Evolutionary conservation across 345 rosid species (phyloP).

Genomic region (Eutrema heterophyllum): DNA sequence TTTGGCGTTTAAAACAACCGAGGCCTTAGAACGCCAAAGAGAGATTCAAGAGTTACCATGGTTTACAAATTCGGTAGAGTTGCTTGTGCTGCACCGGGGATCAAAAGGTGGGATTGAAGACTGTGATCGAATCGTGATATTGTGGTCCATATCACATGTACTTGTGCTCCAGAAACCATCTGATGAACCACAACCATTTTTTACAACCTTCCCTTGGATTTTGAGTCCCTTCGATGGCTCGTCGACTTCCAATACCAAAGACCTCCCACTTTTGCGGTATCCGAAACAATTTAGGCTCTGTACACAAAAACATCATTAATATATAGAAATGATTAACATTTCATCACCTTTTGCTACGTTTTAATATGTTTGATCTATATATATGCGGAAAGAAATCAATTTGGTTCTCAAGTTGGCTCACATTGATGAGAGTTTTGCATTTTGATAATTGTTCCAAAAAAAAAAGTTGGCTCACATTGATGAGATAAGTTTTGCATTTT

Average conservation of each 20-base stretch:
- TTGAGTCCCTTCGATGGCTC: slow-evolving; percentile 25
- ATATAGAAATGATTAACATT: not conserved
- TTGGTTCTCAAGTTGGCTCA: not conserved
- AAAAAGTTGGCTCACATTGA: slow-evolving; percentile 18
- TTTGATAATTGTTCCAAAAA: no score
- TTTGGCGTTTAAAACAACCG: not conserved
- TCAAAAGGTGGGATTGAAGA: slow-evolving; percentile 8
- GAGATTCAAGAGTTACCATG: slow-evolving; percentile 13
- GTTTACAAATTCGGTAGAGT: slow-evolving; percentile 11
- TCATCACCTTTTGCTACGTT: not conserved
- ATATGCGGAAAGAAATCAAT: not conserved
- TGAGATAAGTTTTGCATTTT: slow-evolving; percentile 15
- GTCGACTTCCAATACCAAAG: slow-evolving; percentile 21
- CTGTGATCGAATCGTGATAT: not conserved
- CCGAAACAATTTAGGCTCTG: slow-evolving; percentile 20
- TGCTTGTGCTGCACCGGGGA: slow-evolving; percentile 8
- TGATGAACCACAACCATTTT: slow-evolving; percentile 11
- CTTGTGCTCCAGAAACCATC: slow-evolving; percentile 16
- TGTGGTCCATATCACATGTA: slow-evolving; percentile 14
- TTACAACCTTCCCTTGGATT: slow-evolving; percentile 26
- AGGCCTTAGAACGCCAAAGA: not conserved
- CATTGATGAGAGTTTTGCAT: slow-evolving; percentile 17
- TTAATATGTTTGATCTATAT: not conserved
- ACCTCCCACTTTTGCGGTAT: not conserved
- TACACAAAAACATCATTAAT: not conserved